Base-by-base conservation (phyloP, 805 yeast genomes). In the Teunomyces panamensis region DNA sequence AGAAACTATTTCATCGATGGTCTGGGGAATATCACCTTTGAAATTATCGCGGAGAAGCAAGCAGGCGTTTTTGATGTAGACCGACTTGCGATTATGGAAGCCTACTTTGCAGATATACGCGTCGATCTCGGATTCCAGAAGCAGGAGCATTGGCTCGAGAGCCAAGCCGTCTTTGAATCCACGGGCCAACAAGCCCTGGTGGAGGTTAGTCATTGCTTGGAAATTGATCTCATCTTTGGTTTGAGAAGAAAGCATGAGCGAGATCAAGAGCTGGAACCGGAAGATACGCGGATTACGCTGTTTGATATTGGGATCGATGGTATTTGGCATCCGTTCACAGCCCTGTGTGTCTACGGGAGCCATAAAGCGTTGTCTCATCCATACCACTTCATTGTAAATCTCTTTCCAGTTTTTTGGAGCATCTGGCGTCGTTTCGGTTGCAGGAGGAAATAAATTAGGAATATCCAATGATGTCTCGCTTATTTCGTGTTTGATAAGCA, bases 311-410 rank as follows among this genome's bases (percentile, higher is more conserved):
- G 74, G 73, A 10, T 61, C 65, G 13, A 79, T 68, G 3, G 74
- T 63, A 17, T 70, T 67, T 0, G 83, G 80, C 43, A 80, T 72
- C 27, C 74, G 72, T 20, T 86, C 90, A 63, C 96, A 89, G 5
- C 97, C 97, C 78, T 88, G 82, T 0, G 83, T 75, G 60, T 91
- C 97, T 2, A 91, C 97, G 0, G 97, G 97, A 0, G 97, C 82
- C n/a, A 68, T 64, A 10, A 85, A 74, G 44, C 74, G 72, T 3
- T 74, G 56, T 49, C 97, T 73, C 94, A 89, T 87, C 17, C 65
- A 68, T 46, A 83, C 81, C 30, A 90, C 71, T 49, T 73, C 79
- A 44, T 80, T 69, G 57, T 85, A 86, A 39, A 85, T 77, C 2
- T 74, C 69, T 49, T 68, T 63, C 71, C 86, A 87, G 53, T 78